Conservation (phyloP, 192 early-diverging fungal species). For the Coemansia umbellata region DNA sequence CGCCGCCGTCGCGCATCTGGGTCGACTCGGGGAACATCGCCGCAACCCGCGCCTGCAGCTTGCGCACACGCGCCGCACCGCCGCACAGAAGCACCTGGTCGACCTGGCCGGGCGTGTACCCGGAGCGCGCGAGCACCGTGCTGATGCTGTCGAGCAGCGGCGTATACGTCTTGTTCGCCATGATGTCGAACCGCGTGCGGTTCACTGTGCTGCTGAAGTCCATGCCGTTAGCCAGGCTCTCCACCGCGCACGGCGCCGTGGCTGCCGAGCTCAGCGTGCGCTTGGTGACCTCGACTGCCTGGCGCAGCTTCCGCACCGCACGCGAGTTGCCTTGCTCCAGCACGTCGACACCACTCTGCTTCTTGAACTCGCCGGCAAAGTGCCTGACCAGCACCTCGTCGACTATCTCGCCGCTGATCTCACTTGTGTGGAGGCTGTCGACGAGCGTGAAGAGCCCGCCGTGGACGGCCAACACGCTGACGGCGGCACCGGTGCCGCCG, state of each 20-base stretch:
- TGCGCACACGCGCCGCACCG: conserved; percentile 82
- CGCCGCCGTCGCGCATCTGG: conserved; percentile 64
- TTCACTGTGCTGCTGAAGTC: conserved; percentile 83
- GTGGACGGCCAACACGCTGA: conserved; percentile 71
- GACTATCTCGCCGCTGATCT: conserved; percentile 81
- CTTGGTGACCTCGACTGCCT: conserved; percentile 89
- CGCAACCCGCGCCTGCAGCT: conserved; percentile 72
- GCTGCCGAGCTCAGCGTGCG: conserved; percentile 75
- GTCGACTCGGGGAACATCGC: conserved; percentile 69
- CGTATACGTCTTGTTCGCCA: conserved; percentile 71
- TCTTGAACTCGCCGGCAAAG: conserved; percentile 84
- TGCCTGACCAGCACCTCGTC: conserved; percentile 79
- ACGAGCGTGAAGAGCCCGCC: conserved; percentile 82
- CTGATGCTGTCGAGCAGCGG: conserved; percentile 65
- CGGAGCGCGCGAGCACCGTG: conserved; percentile 61
- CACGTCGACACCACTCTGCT: conserved; percentile 80
- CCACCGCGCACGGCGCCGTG: conserved; percentile 87
- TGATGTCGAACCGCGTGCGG: conserved; percentile 87
- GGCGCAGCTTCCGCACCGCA: conserved; percentile 75
- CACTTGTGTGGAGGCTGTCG: conserved; percentile 68
- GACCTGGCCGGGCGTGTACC: conserved; percentile 67
- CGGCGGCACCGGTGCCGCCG: conserved; percentile 81
- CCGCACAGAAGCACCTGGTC: conserved; percentile 91
- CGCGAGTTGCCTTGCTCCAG: conserved; percentile 46
- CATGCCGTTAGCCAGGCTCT: conserved; percentile 85